Base-by-base conservation (phyloP, 2,329 filamentous ascomycete genomes). In the Didymellaceae sp. region DNA sequence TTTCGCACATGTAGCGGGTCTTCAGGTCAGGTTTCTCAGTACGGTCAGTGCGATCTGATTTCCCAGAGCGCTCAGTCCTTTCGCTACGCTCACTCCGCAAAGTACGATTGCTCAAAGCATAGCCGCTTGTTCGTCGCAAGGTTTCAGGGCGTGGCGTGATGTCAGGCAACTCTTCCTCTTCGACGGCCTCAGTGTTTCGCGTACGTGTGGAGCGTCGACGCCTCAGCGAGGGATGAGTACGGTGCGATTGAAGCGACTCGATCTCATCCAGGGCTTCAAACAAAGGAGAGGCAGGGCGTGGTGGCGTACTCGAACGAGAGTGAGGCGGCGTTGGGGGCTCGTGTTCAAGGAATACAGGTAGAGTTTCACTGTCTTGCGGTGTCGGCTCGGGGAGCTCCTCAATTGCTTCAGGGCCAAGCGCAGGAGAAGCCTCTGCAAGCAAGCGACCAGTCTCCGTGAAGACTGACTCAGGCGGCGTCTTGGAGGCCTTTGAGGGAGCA, bases 251-350 rank as follows among this genome's bases (percentile, higher is more conserved):
- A n/a, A 71, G 42, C 5, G 62, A 62, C 28, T 71, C 68, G 24
- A 71, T 72, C 24, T 73, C 71, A 43, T 72, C 70, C 14, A 67
- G 45, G 3, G 66, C 68, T 28, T 69, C 66, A 34, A 68, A 72
- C 10, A 73, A 58, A 7, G 69, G 69, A 17, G 70, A 70, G 2
- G 65, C 58, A 24, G 63, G 62, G 14, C 57, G 65, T 18, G 56
- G 45, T 6, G 65, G 66, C 6, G 68, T 65, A 14, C 58, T 51
- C 16, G 63, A 57, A 14, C 58, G 59, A 6, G 70, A 68, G 9
- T 57, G 55, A 7, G 65, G 63, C 10, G 66, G 62, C 31, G 65
- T 66, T 3, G 66, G 64, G 5, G 58, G 58, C 16, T 61, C 59
- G 17, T 47, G 51, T 40, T 55, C 42, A 4, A 43, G 31, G 22